Evolutionary conservation across 2,329 filamentous ascomycete genomes (phyloP), one percentile per base, ranked within the genome.

Genomic region (Talaromyces pinophilus): DNA sequence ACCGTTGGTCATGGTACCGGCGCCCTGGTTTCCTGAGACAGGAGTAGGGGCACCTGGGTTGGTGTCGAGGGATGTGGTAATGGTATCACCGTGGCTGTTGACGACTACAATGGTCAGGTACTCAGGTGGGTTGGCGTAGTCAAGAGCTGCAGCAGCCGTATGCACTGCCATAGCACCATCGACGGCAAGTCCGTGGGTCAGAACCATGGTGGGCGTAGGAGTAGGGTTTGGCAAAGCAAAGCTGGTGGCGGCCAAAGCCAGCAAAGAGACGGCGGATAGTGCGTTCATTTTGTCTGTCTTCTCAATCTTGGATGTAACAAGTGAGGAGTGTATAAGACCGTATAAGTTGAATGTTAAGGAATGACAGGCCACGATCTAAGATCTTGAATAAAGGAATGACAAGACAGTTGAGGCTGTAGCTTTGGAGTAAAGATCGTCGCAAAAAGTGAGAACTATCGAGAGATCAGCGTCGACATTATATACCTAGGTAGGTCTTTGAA

Each of bases 41-140:
- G 64, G 59, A 15, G 59, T 57, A 11, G 64, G 64, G 2, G 30
- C 59, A 50, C 25, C 7, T 1, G 52, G 30, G 19, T 61, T 57
- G 13, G 44, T 66, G 22, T 61, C 28, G 30, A 62, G 59, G 6
- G 64, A 59, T n/a, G 64, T 66, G 22, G 64, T 66, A 8, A 66
- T 63, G 22, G 33, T 40, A 7, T 38, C 33, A 6, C 59, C 59
- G 22, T 66, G 52, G 38, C 48, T 55, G 52, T 66, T 66, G 52
- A 66, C 42, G n/a, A 66, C 52, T 22, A 55, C 35, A 19, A 66
- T 66, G 22, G 64, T 66, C 40, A 66, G n/a, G 7, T 50, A 62
- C n/a, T 66, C 52, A 15, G 64, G 64, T 4, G 59, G 64, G 33
- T n/a, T 55, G n/a, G 48, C 61, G 44, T 63, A 63, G 17, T 50